Conservation (phyloP, 1,284 basidiomycete genomes). For the Pseudozyma flocculosa region DNA sequence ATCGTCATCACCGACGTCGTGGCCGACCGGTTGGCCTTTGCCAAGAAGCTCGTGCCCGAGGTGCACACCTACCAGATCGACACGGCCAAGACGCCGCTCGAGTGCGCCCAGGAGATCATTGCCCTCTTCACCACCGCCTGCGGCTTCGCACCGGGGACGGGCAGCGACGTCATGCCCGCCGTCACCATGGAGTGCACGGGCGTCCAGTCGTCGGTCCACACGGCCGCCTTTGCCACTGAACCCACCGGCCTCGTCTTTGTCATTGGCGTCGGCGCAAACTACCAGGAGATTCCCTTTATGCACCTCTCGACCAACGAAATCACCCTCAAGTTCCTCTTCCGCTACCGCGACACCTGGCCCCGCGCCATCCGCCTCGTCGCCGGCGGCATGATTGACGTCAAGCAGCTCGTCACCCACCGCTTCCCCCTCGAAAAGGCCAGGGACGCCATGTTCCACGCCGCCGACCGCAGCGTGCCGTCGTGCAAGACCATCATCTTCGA, state of each 20-base stretch:
- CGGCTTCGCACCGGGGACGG: slow-evolving; percentile 3
- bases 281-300: slow-evolving; percentile 60
- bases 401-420: slow-evolving; percentile 82
- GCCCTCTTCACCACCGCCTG: slow-evolving; percentile 36
- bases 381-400: slow-evolving; percentile 78
- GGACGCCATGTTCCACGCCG: slow-evolving; percentile 76
- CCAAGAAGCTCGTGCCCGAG: slow-evolving; percentile 61
- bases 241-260: slow-evolving; percentile 63
- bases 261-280: slow-evolving; percentile 62
- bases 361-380: slow-evolving; percentile 79
- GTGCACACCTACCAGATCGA: slow-evolving; percentile 59
- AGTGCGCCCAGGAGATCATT: slow-evolving; percentile 42
- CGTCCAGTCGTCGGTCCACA: slow-evolving; percentile 81
- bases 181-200: slow-evolving; percentile 75
- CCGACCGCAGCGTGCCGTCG: slow-evolving; percentile 63
- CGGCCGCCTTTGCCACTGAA: slow-evolving; percentile 62
- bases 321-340: slow-evolving; percentile 61
- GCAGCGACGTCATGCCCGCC: slow-evolving; percentile 39
- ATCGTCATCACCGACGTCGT: slow-evolving; percentile 64
- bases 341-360: slow-evolving; percentile 65
- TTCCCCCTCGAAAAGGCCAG: slow-evolving; percentile 74
- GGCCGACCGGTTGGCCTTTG: slow-evolving; percentile 62
- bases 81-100: slow-evolving; percentile 15
- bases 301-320: slow-evolving; percentile 63
- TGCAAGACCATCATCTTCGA: slow-evolving; percentile 53